These are phyloP conservation scores for Globisporangium nagaii DNA, from an alignment of 352 stramenopile genomes.

Conservation along the genomic window DNA sequence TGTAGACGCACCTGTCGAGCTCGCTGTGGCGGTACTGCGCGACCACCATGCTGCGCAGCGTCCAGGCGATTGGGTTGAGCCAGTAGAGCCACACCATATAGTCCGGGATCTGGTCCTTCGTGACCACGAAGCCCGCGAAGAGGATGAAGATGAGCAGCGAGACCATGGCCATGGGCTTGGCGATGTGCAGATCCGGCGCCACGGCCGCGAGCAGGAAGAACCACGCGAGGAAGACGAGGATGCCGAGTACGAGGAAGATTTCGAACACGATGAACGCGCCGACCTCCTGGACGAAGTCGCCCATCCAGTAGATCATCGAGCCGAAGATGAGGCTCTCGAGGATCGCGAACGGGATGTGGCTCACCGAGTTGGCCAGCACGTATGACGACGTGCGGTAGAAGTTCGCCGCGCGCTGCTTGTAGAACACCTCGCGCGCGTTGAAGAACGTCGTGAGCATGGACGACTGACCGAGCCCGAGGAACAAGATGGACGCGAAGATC, in stretches of 20 bases:
- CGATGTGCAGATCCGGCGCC: conserved; percentile 37
- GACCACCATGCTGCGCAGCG: conserved; percentile 33
- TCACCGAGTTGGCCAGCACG: conserved; percentile 50
- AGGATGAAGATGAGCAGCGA: conserved; percentile 60
- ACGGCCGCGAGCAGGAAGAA: conserved; percentile 52
- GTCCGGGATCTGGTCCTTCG: conserved; percentile 44
- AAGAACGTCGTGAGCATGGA: conserved; percentile 79
- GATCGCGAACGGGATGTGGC: conserved; percentile 52
- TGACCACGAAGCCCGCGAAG: conserved; percentile 55
- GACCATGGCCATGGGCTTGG: conserved; percentile 53
- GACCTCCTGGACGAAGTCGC: conserved; percentile 50
- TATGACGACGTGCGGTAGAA: conserved; percentile 85
- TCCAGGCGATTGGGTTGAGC: conserved; percentile 62
- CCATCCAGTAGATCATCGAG: conserved; percentile 83
- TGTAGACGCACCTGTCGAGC: conserved; percentile 33
- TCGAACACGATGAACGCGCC: conserved; percentile 70
- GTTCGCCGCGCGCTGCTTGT: conserved; percentile 85
- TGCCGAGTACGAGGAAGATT: conserved; percentile 58
- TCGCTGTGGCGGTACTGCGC: conserved; percentile 36
- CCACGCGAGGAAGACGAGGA: conserved; percentile 35
- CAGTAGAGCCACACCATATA: conserved; percentile 73
- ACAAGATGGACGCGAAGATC: conserved; percentile 82
- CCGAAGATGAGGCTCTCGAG: conserved; percentile 83
- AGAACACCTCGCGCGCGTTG: conserved; percentile 64
- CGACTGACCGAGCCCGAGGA: conserved; percentile 71